Evolutionary conservation across 2,329 filamentous ascomycete genomes (phyloP).

Genomic region (Myriosclerotinia scirpicola): DNA sequence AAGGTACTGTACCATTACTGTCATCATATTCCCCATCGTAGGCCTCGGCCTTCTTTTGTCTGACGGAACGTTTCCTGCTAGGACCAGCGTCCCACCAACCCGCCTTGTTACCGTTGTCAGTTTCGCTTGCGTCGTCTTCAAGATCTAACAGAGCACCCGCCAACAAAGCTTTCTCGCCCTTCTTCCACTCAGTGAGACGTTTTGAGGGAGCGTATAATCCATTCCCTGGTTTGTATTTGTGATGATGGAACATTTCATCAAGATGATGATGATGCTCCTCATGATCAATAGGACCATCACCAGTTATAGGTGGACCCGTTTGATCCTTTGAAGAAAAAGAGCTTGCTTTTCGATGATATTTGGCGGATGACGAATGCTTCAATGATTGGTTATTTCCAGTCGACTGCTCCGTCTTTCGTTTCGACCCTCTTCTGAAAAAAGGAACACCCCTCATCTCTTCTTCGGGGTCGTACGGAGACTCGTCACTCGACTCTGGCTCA

Average conservation of each 20-base stretch:
- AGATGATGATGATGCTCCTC: constrained; percentile 35
- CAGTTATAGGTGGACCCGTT: constrained; percentile 28
- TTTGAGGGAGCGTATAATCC: constrained; percentile 59
- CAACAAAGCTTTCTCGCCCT: constrained; percentile 62
- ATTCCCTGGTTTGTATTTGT: constrained; percentile 45
- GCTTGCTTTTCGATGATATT: constrained; percentile 26
- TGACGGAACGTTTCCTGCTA: constrained; percentile 44
- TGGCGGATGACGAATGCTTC: constrained; percentile 21
- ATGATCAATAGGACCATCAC: not conserved
- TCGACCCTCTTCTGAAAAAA: constrained; percentile 32
- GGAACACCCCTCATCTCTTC: constrained; percentile 26
- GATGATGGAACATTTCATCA: constrained; percentile 37
- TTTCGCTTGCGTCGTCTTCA: constrained; percentile 42
- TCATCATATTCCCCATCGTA: constrained; percentile 70
- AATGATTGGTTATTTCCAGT: constrained; percentile 31
- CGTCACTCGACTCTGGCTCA: constrained; percentile 2
- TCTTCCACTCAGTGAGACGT: constrained; percentile 73
- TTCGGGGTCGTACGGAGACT: constrained; percentile 14
- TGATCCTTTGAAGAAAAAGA: constrained; percentile 34
- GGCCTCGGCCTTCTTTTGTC: constrained; percentile 54
- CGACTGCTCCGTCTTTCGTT: constrained; percentile 38
- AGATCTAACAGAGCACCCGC: constrained; percentile 61
- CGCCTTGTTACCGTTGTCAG: constrained; percentile 53
- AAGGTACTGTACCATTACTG: constrained; percentile 49
- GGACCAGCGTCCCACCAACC: constrained; percentile 73